Base-by-base conservation (phyloP, 805 yeast genomes). In the Nakazawaea holstii region DNA sequence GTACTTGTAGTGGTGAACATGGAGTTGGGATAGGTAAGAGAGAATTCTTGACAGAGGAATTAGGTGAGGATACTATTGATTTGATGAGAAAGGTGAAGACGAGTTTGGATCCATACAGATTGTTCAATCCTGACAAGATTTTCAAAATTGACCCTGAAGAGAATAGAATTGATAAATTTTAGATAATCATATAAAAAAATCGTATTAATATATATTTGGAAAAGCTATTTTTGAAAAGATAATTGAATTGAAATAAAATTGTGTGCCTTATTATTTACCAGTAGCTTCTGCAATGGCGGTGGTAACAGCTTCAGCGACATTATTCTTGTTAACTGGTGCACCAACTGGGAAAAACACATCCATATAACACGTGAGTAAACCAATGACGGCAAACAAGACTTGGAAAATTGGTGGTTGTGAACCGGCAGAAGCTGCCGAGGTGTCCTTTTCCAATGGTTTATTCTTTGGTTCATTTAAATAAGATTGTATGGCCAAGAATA, bases 1-100 rank as follows among this genome's bases (percentile, higher is more conserved):
- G 95, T 1, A 87, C 96, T 1, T 82, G 89, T 54, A 84, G 90
- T 4, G 95, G 95, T 32, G 95, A 87, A 58, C 95, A 87, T 59
- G 96, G 95, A 11, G 78, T 88, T 35, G 96, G 95, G 8, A 74
- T 82, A 38, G 91, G 92, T 33, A 87, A 87, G 58, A 66, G 91
- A 52, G 76, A 74, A 28, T 80, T 72, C 49, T 62, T 87, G 31
- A 66, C 72, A 28, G 65, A 68, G 48, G 96, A 87, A 61, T 64
- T 87, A 27, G 95, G 94, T 1, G 69, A 70, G 4, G 82, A 76
- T 1, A 77, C 94, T 0, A 73, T 87, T 26, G 80, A 79, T 56
- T 60, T 82, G 33, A 87, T 87, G 96, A 75, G 95, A 60, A 75
- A 74, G 41, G 60, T 87, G 41, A 87, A 88, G 58, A 55, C 84